Base-by-base conservation (phyloP, 2,329 filamentous ascomycete genomes). In the Colletotrichum sp. region DNA sequence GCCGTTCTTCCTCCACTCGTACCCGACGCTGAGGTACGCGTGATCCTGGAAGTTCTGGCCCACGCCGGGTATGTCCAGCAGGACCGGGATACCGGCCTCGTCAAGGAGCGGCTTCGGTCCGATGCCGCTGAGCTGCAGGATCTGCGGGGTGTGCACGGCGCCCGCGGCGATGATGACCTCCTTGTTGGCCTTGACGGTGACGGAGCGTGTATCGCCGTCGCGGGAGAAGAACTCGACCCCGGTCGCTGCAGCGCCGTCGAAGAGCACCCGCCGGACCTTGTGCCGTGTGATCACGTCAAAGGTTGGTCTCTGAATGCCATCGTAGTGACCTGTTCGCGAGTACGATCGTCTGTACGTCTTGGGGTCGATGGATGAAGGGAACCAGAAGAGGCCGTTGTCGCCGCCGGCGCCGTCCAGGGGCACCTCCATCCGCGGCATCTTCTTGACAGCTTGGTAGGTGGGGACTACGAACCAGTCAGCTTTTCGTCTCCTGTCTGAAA, bases 41-140 rank as follows among this genome's bases (percentile, higher is more conserved):
- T 86, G 85, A 71, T 86, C 85, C 76, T 85, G 84, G 56, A 85
- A 81, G 77, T 86, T 86, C 55, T 84, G 80, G 16, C 87, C 88
- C 8, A 89, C 89, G 5, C 83, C 85, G 1, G 87, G 85, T 3
- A 86, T 79, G 71, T 88, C 83, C 32, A 85, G 80, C 2, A 86
- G 70, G 0, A 86, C 78, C 0, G 80, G 76, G 58, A 89, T 86
- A 0, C 81, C 82, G 8, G 84, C 80, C 5, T 79, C 69, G 5
- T 80, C 69, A 3, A 89, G 79, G 2, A 85, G 79, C 2, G 80
- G 78, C 6, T 79, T 79, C 6, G 83, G 81, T 0, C 87, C 87
- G 22, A 89, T 84, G 15, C 87, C 87, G 61, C 86, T 87, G 8
- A 86, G 80, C 76, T 88, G 84, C 2, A 89, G 81, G 0, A 89